Evolutionary conservation across 108 stramenopile species (phyloP).

Genomic region (Conticribra weissflogii): DNA sequence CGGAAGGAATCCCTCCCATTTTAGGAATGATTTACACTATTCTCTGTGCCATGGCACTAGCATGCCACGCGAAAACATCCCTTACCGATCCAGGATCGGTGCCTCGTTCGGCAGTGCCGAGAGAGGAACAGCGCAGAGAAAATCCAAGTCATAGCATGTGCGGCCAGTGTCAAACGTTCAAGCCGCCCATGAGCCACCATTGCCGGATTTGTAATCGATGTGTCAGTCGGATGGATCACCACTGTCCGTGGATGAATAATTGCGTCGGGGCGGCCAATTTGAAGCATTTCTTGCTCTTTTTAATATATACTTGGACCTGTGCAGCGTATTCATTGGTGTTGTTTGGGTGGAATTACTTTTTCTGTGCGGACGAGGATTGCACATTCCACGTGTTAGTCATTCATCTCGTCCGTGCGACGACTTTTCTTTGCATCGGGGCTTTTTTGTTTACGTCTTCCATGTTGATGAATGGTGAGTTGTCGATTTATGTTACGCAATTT

Average conservation of each 20-base stretch:
- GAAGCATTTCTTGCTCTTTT: conserved; percentile 96
- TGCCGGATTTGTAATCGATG: conserved; percentile 98
- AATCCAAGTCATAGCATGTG: conserved; percentile 77
- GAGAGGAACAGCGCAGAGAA: conserved; percentile 70
- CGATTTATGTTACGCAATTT: no score
- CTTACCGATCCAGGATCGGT: conserved; percentile 96
- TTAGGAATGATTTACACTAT: conserved; percentile 68
- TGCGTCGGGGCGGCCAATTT: conserved; percentile 90
- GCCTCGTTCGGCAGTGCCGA: conserved; percentile 82
- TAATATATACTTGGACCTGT: conserved; percentile 91
- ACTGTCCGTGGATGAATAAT: conserved; percentile 99
- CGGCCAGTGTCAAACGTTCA: conserved; percentile 96
- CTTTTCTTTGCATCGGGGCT: conserved; percentile 69
- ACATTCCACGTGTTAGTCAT: conserved; percentile 74
- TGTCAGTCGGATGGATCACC: conserved; percentile 97
- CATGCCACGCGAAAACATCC: conserved; percentile 92
- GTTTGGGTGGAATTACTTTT: conserved; percentile 89
- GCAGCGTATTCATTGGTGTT: conserved; percentile 80
- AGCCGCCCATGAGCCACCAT: conserved; percentile 96
- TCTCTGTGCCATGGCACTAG: conserved; percentile 78
- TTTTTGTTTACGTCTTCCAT: conserved; percentile 85
- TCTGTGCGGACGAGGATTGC: conserved; percentile 82
- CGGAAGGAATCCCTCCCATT: conserved; percentile 66
- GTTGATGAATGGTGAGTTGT: conserved; percentile 91
- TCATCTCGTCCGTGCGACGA: conserved; percentile 87